These are phyloP conservation scores for Crithidia expoeki DNA, from an alignment of 208 protist genomes.

Conservation along the genomic window DNA sequence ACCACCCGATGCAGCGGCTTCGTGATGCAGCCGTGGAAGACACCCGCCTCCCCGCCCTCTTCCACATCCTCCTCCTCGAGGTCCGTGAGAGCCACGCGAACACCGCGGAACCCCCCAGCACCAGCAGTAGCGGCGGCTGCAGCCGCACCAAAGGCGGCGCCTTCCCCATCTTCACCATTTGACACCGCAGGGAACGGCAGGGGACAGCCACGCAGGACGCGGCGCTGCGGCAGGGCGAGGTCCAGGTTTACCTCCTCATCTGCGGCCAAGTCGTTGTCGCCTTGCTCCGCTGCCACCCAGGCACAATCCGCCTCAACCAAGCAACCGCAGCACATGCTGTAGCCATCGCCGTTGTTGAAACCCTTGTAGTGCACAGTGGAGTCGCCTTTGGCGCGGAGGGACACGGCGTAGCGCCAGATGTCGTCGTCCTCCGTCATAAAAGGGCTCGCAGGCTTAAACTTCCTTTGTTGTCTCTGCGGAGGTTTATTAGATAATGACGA, in stretches of 20 bases:
- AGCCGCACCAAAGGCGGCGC: not conserved
- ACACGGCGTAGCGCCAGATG: conserved; percentile 56
- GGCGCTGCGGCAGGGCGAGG: not conserved
- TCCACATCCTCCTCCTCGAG: conserved; percentile 16
- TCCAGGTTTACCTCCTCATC: conserved; percentile 13
- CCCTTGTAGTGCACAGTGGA: conserved; percentile 77
- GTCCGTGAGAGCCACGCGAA: conserved; percentile 26
- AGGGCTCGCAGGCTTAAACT: not conserved
- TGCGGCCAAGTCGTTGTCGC: conserved; percentile 24
- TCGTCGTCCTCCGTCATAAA: conserved; percentile 42
- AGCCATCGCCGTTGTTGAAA: conserved; percentile 65
- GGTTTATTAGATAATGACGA: no score
- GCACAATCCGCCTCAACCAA: conserved; percentile 34
- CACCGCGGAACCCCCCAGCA: not conserved
- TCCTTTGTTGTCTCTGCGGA: no score
- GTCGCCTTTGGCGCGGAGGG: conserved; percentile 39
- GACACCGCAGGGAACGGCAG: conserved; percentile 21
- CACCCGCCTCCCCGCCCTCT: not conserved
- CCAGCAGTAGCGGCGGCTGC: not conserved
- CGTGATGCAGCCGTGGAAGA: conserved; percentile 44
- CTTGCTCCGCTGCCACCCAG: conserved; percentile 41
- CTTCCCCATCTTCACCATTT: conserved; percentile 5
- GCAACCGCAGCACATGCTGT: conserved; percentile 81
- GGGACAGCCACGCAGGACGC: conserved; percentile 31
- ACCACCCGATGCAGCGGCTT: conserved; percentile 70